Evolutionary conservation across 495 filamentous ascomycete genomes (phyloP).

Genomic region (Penicillium paxilli): DNA sequence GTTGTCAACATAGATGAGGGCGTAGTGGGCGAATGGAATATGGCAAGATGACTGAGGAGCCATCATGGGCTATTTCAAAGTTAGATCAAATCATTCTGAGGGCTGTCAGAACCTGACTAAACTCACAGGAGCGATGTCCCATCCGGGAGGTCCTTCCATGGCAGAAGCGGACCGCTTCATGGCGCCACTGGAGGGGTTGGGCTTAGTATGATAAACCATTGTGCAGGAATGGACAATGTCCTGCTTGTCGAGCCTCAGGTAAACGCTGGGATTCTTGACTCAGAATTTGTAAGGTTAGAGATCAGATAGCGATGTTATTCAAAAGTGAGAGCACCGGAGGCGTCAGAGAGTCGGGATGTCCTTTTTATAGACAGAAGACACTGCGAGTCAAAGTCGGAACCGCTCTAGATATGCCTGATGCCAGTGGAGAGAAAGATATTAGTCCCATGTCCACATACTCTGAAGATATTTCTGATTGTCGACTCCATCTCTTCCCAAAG

Average conservation of each 20-base stretch:
- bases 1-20: conserved; percentile 45
- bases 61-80: conserved; percentile 30
- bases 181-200: conserved; percentile 25
- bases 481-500: background rate
- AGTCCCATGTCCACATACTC: background rate
- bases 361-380: background rate
- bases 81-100: background rate
- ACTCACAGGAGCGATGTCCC: conserved; percentile 41
- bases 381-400: no score
- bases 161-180: conserved; percentile 40
- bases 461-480: background rate
- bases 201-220: conserved; percentile 41
- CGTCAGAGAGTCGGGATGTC: background rate
- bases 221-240: background rate
- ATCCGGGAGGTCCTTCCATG: conserved; percentile 32
- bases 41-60: conserved; percentile 26
- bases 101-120: background rate
- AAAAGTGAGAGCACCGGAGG: background rate
- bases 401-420: background rate
- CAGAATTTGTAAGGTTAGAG: background rate
- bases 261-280: background rate
- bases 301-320: background rate
- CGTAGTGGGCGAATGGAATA: conserved; percentile 39
- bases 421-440: conserved; percentile 3
- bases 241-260: no score